Base-by-base conservation (phyloP, 169 alveolate species). In the Eimeria maxima region DNA sequence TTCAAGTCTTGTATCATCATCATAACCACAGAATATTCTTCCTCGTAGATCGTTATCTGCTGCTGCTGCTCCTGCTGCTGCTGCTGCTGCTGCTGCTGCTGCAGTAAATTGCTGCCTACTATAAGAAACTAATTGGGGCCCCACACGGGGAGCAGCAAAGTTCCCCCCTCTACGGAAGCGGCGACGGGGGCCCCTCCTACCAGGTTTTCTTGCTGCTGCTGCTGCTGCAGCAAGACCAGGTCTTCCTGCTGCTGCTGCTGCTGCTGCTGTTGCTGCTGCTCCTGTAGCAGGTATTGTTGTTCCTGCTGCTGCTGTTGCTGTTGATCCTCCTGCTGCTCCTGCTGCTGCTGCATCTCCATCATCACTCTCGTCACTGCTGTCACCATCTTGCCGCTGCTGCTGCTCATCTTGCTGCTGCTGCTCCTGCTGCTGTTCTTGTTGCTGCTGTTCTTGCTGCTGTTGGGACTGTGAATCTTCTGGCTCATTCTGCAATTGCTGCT, bases 311-410 rank as follows among this genome's bases (percentile, higher is more conserved):
- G 57, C 57, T 50, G 57, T 5, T 50, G 57, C 57, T 50, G 57
- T 11, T 50, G 57, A 50, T 50, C 18, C 11, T 50, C 57, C 57
- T 50, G 57, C 57, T 50, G 57, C 20, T 65, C 13, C 76, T 0
- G 38, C 76, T 22, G 74, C 74, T 22, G 74, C 74, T 63, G 74
- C 20, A 14, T 22, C 74, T 10, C 29, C 74, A 10, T 16, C 74
- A 5, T 16, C 74, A n/a, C 74, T 65, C 27, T 14, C 20, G 74
- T 65, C 74, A n/a, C 74, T 65, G 74, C 74, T 65, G 38, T 65
- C 74, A n/a, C 74, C 74, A 16, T 65, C 74, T n/a, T 65, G 76
- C 76, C 22, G 76, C 76, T 65, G 76, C 76, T 63, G 74, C 74
- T 65, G 76, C 76, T 65, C 42, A 22, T 65, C 33, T 29, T 65